Conservation (phyloP, 1,139 yeast genomes). For the Suhomyces bokatorum region DNA sequence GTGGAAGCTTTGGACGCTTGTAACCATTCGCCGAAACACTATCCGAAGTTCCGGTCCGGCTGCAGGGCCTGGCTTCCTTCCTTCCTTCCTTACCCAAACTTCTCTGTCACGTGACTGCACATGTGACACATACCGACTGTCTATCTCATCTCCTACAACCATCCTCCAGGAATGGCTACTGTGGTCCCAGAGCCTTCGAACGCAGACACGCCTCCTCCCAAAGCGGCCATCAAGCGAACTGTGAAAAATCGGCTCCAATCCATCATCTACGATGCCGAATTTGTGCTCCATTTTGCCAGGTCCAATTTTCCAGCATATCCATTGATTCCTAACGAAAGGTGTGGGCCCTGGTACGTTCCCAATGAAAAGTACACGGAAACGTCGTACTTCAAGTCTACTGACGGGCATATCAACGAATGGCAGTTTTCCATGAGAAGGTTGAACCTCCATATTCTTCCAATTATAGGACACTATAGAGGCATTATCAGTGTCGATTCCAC, state of each 20-base stretch:
- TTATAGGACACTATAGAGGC: conserved; percentile 45
- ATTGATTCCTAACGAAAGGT: conserved; percentile 73
- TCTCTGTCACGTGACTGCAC: too few relatives aligned
- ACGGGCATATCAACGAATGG: conserved; percentile 86
- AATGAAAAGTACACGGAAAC: conserved; percentile 42
- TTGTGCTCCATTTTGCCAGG: conserved; percentile 21
- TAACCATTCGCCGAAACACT: too few relatives aligned
- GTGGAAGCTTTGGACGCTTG: too few relatives aligned
- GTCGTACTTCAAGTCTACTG: conserved; percentile 85
- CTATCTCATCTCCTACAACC: too few relatives aligned
- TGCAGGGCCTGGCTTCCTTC: too few relatives aligned
- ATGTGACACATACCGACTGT: too few relatives aligned
- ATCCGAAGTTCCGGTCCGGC: too few relatives aligned
- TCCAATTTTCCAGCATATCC: conserved; percentile 48
- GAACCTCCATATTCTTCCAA: conserved; percentile 65
- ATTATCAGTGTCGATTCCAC: conserved; percentile 79
- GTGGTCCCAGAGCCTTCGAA: not conserved
- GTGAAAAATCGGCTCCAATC: conserved; percentile 68
- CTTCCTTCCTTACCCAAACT: too few relatives aligned
- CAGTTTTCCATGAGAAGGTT: conserved; percentile 69
- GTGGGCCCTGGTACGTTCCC: conserved; percentile 83
- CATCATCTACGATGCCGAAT: conserved; percentile 57
- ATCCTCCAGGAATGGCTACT: not conserved
- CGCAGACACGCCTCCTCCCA: not conserved
- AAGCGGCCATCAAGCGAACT: conserved; percentile 24